These are phyloP conservation scores for Scytalidium lignicola DNA, from an alignment of 2,329 filamentous ascomycete genomes.

Conservation along the genomic window DNA sequence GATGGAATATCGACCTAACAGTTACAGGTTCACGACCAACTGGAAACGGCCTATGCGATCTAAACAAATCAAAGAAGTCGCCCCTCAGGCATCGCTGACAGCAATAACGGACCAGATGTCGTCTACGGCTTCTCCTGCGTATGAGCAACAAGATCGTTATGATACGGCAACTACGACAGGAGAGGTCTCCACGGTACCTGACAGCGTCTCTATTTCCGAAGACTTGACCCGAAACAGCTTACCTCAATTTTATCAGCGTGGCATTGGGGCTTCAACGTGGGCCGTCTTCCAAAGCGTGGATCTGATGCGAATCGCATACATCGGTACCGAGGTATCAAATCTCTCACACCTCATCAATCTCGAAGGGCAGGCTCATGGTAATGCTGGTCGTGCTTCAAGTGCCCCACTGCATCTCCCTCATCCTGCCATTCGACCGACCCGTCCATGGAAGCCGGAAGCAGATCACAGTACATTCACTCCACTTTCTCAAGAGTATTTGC, in stretches of 20 bases:
- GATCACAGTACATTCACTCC: conserved; percentile 5
- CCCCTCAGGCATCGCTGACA: background rate
- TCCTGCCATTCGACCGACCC: conserved; percentile 12
- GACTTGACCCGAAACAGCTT: conserved; percentile 11
- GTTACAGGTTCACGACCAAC: background rate
- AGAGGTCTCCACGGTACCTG: conserved; percentile 1
- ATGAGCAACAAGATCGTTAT: background rate
- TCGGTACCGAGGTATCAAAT: conserved; percentile 12
- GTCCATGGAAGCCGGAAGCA: conserved; percentile 14
- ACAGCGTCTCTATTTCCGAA: conserved; percentile 3
- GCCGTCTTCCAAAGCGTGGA: conserved; percentile 10
- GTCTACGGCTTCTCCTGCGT: background rate
- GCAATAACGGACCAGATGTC: background rate
- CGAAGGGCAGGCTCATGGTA: conserved; percentile 8
- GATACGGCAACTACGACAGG: background rate
- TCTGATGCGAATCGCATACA: conserved; percentile 14
- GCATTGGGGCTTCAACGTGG: conserved; percentile 10
- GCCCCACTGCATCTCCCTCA: conserved; percentile 13
- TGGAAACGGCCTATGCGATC: background rate
- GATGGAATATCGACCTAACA: background rate
- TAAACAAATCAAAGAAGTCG: background rate
- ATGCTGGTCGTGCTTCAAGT: background rate
- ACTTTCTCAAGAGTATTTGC: conserved; percentile 3
- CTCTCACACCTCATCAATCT: conserved; percentile 9
- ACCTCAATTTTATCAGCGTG: conserved; percentile 12